phyloP scores from a whole-genome alignment of 495 filamentous ascomycete species.

The Neurospora sp. region DNA sequence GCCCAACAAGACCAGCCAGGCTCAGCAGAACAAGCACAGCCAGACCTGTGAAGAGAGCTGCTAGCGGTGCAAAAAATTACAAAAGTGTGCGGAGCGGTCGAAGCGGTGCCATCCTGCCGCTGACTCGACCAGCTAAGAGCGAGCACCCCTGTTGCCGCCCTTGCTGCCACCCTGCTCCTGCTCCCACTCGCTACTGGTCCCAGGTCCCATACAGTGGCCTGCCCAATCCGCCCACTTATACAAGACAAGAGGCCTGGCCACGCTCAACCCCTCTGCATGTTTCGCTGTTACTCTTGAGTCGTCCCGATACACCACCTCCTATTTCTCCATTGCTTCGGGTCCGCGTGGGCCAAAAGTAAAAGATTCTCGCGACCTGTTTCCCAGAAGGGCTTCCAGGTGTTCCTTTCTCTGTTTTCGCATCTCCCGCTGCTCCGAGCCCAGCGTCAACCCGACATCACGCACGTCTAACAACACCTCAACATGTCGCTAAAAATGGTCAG shows the following conservation, averaged over 20 bases:
- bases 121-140: slow-evolving; percentile 17
- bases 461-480: slow-evolving; percentile 6
- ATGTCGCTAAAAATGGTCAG: slow-evolving; percentile 75
- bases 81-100: not conserved
- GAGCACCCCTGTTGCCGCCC: slow-evolving; percentile 16
- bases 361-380: not conserved
- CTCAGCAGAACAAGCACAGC: not conserved
- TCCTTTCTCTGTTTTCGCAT: not conserved
- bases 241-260: slow-evolving; percentile 4
- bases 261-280: slow-evolving; percentile 18
- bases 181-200: not conserved
- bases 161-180: slow-evolving; percentile 5
- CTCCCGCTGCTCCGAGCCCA: not conserved
- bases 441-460: not conserved
- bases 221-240: slow-evolving; percentile 10
- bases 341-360: not conserved
- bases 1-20: not conserved
- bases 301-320: slow-evolving; percentile 15
- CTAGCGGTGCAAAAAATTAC: not conserved
- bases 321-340: slow-evolving; percentile 7
- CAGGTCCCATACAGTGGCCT: not conserved
- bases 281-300: not conserved
- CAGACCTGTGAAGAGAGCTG: not conserved
- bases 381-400: not conserved
- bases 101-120: slow-evolving; percentile 1